Conservation (phyloP, 2,329 filamentous ascomycete species). For the Chaetoscypha palmicola region DNA sequence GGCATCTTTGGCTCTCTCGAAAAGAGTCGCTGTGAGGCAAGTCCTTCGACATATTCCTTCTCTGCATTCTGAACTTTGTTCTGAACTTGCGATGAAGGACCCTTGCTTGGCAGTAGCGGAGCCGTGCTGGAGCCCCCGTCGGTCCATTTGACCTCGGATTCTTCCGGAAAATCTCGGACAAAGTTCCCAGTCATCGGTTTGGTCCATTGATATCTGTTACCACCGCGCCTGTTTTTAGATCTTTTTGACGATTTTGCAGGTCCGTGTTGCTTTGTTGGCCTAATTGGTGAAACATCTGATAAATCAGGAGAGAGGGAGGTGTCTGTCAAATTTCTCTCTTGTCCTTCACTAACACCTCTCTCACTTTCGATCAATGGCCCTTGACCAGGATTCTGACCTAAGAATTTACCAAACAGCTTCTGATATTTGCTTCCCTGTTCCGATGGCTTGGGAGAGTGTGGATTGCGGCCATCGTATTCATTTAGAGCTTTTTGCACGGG, state of each 20-base stretch:
- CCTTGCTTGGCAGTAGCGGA: slow-evolving; percentile 14
- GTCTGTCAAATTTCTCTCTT: not conserved
- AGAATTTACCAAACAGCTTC: not conserved
- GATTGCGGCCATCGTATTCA: slow-evolving; percentile 32
- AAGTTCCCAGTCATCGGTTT: slow-evolving; percentile 41
- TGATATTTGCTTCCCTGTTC: slow-evolving; percentile 17
- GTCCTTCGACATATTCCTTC: slow-evolving; percentile 21
- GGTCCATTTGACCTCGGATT: slow-evolving; percentile 40
- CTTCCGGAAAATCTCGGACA: slow-evolving; percentile 45
- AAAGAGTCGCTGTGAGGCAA: slow-evolving; percentile 15
- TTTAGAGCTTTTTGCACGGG: slow-evolving; percentile 33
- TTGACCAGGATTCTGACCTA: not conserved
- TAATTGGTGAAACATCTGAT: not conserved
- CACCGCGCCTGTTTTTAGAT: not conserved
- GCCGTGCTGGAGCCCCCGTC: slow-evolving; percentile 11
- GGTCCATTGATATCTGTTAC: not conserved
- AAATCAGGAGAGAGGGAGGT: not conserved
- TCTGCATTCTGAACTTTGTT: slow-evolving; percentile 21
- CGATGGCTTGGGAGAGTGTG: slow-evolving; percentile 21
- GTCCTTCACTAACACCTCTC: too few species aligned
- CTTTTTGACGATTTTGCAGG: not conserved
- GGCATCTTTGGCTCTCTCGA: slow-evolving; percentile 20
- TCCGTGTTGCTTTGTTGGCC: not conserved
- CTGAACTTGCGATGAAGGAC: slow-evolving; percentile 14
- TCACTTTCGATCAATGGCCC: not conserved